phyloP scores from a whole-genome alignment of 352 stramenopile species.

The Albugo laibachii region DNA sequence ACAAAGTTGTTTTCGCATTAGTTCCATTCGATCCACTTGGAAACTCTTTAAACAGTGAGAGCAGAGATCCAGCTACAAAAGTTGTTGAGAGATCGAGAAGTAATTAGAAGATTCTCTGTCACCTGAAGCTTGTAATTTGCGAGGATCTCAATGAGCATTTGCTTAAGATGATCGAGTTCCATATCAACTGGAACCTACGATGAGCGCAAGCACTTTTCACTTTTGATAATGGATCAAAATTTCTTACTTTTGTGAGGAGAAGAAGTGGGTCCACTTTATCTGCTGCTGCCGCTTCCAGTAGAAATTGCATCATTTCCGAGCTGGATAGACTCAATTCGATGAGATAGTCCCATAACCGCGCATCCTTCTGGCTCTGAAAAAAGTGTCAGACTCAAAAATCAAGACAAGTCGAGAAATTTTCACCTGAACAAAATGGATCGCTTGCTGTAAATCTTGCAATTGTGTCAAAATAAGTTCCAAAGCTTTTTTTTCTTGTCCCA shows the following conservation, averaged over 20 bases:
- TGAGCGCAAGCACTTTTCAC: no score
- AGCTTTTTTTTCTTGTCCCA: constrained; percentile 73
- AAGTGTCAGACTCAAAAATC: no score
- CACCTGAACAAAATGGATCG: constrained; percentile 62
- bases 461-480: constrained; percentile 70
- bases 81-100: background rate
- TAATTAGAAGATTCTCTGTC: background rate
- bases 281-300: constrained; percentile 46
- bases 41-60: constrained; percentile 57
- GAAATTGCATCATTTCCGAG: constrained; percentile 47
- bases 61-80: constrained; percentile 48
- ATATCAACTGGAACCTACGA: constrained; percentile 71
- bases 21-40: constrained; percentile 46
- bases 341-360: constrained; percentile 63
- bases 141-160: constrained; percentile 62
- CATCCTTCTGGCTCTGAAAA: constrained; percentile 21
- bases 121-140: constrained; percentile 71
- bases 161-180: constrained; percentile 59
- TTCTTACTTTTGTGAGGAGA: constrained; percentile 52
- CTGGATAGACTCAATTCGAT: constrained; percentile 63
- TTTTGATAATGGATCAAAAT: no score
- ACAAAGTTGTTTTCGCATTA: constrained; percentile 40
- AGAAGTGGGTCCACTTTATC: constrained; percentile 77
- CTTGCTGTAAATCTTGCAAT: constrained; percentile 56
- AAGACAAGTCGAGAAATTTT: background rate